Evolutionary conservation across 345 rosid genomes (phyloP).

Genomic region (Erodium maritimum): DNA sequence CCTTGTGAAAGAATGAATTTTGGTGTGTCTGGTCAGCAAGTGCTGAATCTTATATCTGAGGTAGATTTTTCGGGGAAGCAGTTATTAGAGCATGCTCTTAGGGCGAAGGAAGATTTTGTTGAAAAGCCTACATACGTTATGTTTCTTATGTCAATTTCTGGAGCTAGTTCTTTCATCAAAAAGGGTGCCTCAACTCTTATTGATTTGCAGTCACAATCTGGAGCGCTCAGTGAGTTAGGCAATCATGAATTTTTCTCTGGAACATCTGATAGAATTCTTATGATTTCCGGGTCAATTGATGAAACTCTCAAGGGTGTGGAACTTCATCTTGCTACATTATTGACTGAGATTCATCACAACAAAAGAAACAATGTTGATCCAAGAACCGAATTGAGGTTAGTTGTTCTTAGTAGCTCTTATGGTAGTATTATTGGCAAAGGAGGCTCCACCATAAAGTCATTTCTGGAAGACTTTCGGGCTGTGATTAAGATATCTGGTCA

Average conservation of each 20-base stretch:
- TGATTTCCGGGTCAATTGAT: too few relatives aligned
- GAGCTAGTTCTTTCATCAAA: constrained; percentile 97
- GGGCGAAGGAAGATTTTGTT: constrained; percentile 45
- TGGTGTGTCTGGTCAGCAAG: too few relatives aligned
- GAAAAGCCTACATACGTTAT: constrained; percentile 76
- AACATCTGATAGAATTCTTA: constrained; percentile 82
- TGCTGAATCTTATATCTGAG: too few relatives aligned
- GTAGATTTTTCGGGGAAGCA: too few relatives aligned
- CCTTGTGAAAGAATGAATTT: too few relatives aligned
- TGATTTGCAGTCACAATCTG: constrained; percentile 88
- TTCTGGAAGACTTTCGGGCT: constrained; percentile 90
- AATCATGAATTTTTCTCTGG: constrained; percentile 89
- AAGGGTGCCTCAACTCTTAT: constrained; percentile 95
- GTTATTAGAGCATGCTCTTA: too few relatives aligned
- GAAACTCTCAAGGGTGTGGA: constrained; percentile 67
- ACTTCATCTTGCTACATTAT: constrained; percentile 68
- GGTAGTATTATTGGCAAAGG: constrained; percentile 99
- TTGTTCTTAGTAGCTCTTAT: constrained; percentile 90
- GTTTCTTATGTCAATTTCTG: constrained; percentile 92
- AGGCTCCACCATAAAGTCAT: constrained; percentile 96
- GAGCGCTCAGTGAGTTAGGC: constrained; percentile 89
- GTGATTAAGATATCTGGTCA: constrained; percentile 87
- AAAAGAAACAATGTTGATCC: constrained; percentile 70
- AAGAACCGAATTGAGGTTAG: constrained; percentile 70
- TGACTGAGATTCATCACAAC: constrained; percentile 73